Evolutionary conservation across 169 alveolate genomes (phyloP), one percentile per base, ranked within the genome.

Genomic region (Cryptosporidium felis): DNA sequence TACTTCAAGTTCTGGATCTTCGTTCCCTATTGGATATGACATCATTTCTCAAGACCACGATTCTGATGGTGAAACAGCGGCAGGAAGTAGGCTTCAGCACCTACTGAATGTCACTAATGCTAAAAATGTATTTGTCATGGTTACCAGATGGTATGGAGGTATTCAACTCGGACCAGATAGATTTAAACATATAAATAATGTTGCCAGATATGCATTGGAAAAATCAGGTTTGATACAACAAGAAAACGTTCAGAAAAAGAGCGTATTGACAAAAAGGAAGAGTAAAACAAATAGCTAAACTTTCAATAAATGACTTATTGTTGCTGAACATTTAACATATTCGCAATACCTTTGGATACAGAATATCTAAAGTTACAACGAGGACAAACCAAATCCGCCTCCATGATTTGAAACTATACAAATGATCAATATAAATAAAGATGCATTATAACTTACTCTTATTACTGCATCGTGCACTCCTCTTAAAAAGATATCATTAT

Each of bases 271-370:
- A 3, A 61, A 61, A 6, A 34, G n/a, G 1, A 61, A 61, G n/a
- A 61, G 0, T 32, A 36, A 32, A 61, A 28, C 34, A 61, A 32
- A 16, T 61, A 38, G 26, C 2, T 61, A 18, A 61, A n/a, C n/a
- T n/a, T n/a, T n/a, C n/a, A n/a, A n/a, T n/a, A n/a, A n/a, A n/a
- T n/a, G n/a, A n/a, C n/a, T n/a, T n/a, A n/a, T n/a, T n/a, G n/a
- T n/a, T n/a, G n/a, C n/a, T n/a, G n/a, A n/a, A n/a, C 26, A 38
- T 5, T 10, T 42, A 89, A 67, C 92, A 89, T 89, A 80, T 89
- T 81, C 23, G 92, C 90, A 30, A 89, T 74, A 60, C 92, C 92
- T 41, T 89, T 89, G 16, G 90, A 58, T n/a, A 89, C 79, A 6
- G 80, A 79, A 59, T 89, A 89, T 42, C 59, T 65, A n/a, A 80